phyloP scores from a whole-genome alignment of 805 yeast genomes.

The Schwanniomyces pseudopolymorphus region DNA sequence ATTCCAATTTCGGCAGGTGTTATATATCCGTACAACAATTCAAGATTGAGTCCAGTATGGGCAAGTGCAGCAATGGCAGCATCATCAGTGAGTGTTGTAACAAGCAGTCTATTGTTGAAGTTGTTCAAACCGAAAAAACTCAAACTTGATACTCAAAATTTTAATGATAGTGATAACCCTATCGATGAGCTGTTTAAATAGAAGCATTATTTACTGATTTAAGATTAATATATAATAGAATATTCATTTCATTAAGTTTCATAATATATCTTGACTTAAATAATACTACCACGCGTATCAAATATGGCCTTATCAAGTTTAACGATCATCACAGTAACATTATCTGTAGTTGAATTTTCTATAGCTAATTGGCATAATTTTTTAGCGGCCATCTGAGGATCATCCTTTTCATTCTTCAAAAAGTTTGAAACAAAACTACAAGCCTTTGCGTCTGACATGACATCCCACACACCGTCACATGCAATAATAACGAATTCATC shows the following conservation, averaged over 20 bases:
- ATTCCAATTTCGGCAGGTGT: conserved; percentile 70
- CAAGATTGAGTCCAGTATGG: conserved; percentile 63
- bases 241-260: conserved; percentile 1
- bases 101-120: conserved; percentile 53
- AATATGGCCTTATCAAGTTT: conserved; percentile 49
- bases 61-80: conserved; percentile 68
- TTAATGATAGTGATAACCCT: not conserved
- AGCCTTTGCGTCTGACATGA: conserved; percentile 80
- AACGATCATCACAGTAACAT: conserved; percentile 90
- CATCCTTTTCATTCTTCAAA: conserved; percentile 21
- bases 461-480: conserved; percentile 98
- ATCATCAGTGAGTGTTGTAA: conserved; percentile 56
- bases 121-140: conserved; percentile 40
- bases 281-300: conserved; percentile 8
- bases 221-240: not conserved
- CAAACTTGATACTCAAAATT: not conserved
- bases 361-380: conserved; percentile 71
- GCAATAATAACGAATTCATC: conserved; percentile 88
- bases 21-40: conserved; percentile 52
- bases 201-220: not conserved
- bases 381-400: conserved; percentile 68
- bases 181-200: not conserved
- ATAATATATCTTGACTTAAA: not conserved
- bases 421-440: conserved; percentile 63
- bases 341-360: conserved; percentile 80